These are phyloP conservation scores for Candida broadrunensis DNA, from an alignment of 805 yeast species.

Conservation along the genomic window DNA sequence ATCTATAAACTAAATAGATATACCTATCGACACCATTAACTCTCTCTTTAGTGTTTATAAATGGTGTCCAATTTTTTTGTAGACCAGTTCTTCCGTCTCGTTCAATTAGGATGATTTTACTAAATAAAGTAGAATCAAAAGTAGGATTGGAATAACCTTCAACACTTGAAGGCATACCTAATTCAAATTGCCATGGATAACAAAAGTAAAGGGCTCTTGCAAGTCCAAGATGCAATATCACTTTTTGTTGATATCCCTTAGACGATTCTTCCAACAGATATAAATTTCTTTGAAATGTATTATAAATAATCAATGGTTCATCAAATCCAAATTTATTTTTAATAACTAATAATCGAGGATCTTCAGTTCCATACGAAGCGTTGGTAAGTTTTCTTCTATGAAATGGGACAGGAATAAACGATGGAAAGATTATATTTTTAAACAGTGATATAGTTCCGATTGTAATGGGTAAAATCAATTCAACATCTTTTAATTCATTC, in stretches of 20 bases:
- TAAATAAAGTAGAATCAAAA: slow-evolving; percentile 14
- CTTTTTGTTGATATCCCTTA: slow-evolving; percentile 2
- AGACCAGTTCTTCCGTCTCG: slow-evolving; percentile 3
- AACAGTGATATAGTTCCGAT: not conserved
- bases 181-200: slow-evolving; percentile 32
- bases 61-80: slow-evolving; percentile 42
- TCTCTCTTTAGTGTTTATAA: slow-evolving; percentile 24
- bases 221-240: not conserved
- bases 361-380: slow-evolving; percentile 23
- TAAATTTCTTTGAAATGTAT: slow-evolving; percentile 12
- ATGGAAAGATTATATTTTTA: slow-evolving; percentile 8
- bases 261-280: slow-evolving; percentile 3
- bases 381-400: slow-evolving; percentile 6
- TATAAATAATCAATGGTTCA: slow-evolving; percentile 9
- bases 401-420: slow-evolving; percentile 12
- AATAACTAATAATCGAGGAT: slow-evolving; percentile 20
- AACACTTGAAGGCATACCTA: slow-evolving; percentile 22
- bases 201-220: slow-evolving; percentile 28
- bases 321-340: slow-evolving; percentile 18
- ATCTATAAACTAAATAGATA: slow-evolving; percentile 29
- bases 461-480: slow-evolving; percentile 19
- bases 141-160: slow-evolving; percentile 15
- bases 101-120: slow-evolving; percentile 11
- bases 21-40: slow-evolving; percentile 21
- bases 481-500: slow-evolving; percentile 16